Evolutionary conservation across 1,284 basidiomycete species (phyloP).

Genomic region (Calocybe gambosa): DNA sequence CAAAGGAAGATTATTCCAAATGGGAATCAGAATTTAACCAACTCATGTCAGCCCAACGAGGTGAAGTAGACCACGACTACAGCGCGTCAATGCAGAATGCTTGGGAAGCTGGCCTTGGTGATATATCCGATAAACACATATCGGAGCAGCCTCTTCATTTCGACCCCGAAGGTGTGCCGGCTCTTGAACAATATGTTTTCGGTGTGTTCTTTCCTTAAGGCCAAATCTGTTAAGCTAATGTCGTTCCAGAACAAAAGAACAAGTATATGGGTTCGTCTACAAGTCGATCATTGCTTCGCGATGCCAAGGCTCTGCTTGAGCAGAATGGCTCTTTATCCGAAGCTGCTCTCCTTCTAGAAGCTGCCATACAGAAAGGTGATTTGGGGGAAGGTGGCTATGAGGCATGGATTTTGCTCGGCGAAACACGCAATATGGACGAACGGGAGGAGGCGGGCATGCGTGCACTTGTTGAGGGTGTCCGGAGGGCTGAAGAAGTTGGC

Average conservation of each 20-base stretch:
- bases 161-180: constrained; percentile 69
- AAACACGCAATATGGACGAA: constrained; percentile 96
- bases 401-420: constrained; percentile 91
- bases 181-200: constrained; percentile 66
- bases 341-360: constrained; percentile 80
- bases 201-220: constrained; percentile 40
- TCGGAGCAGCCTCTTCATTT: constrained; percentile 42
- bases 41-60: constrained; percentile 60
- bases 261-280: constrained; percentile 54
- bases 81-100: constrained; percentile 53
- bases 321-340: constrained; percentile 82
- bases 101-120: constrained; percentile 52
- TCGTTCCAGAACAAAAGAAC: constrained; percentile 47
- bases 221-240: constrained; percentile 1
- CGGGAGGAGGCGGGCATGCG: constrained; percentile 75
- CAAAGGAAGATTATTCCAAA: constrained; percentile 63
- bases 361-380: constrained; percentile 77
- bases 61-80: constrained; percentile 59
- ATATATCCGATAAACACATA: constrained; percentile 32
- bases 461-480: constrained; percentile 67
- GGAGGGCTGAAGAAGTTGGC: constrained; percentile 53
- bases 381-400: constrained; percentile 79
- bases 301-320: constrained; percentile 70
- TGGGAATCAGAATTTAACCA: constrained; percentile 91
- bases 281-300: constrained; percentile 53